These are phyloP conservation scores for Eucalyptus brandiana DNA, from an alignment of 345 rosid genomes.

Conservation along the genomic window DNA sequence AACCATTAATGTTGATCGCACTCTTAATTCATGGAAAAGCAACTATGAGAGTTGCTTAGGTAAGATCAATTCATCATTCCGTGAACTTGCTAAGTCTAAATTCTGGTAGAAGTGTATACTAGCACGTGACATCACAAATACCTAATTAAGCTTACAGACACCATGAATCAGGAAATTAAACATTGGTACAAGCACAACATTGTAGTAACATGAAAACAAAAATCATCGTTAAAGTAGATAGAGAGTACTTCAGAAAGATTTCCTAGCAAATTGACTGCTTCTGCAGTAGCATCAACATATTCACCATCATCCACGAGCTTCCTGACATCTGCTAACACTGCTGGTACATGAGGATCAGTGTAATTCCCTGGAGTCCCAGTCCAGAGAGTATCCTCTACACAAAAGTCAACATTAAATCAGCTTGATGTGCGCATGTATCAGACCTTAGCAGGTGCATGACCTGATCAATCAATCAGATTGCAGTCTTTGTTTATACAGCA, in stretches of 20 bases:
- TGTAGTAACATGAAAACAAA: not conserved
- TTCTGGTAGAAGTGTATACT: not conserved
- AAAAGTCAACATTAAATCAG: not conserved
- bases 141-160: not conserved
- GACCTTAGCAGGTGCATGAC: not conserved
- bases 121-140: not conserved
- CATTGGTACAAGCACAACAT: not conserved
- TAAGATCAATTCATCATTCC: not conserved
- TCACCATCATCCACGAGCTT: conserved; percentile 49
- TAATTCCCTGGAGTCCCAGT: conserved; percentile 69
- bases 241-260: conserved; percentile 48
- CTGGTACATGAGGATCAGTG: conserved; percentile 48
- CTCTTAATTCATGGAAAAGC: not conserved
- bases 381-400: conserved; percentile 83
- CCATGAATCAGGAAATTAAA: not conserved
- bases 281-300: conserved; percentile 54
- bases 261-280: conserved; percentile 46
- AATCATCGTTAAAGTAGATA: not conserved
- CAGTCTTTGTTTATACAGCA: not conserved
- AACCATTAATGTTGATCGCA: not conserved
- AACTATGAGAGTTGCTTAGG: not conserved
- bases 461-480: not conserved
- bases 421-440: not conserved
- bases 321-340: conserved; percentile 53
- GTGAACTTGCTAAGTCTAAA: not conserved